Conservation (phyloP, 2,329 filamentous ascomycete genomes). For the Aureobasidium lini region DNA sequence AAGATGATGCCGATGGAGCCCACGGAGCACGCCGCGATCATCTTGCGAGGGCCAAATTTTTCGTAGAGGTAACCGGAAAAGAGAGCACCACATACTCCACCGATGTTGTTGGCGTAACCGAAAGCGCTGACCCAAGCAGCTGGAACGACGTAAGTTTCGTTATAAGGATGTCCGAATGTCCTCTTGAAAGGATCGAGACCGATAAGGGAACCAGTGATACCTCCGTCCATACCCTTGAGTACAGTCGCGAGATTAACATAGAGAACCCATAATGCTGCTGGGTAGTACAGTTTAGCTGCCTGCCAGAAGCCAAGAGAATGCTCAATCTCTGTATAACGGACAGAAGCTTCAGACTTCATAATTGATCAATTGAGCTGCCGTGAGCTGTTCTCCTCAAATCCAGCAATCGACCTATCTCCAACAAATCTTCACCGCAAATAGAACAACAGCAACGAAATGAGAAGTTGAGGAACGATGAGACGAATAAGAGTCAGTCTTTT, state of each 20-base stretch:
- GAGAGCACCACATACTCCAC: background rate
- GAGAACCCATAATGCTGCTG: slow-evolving; percentile 9
- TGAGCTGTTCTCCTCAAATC: background rate
- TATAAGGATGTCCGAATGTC: background rate
- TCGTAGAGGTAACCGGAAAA: slow-evolving; percentile 7
- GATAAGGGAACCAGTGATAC: slow-evolving; percentile 7
- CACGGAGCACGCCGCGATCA: slow-evolving; percentile 10
- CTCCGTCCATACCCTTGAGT: slow-evolving; percentile 10
- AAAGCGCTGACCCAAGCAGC: slow-evolving; percentile 14
- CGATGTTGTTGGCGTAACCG: slow-evolving; percentile 12
- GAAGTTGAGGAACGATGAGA: background rate
- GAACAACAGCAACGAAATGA: background rate
- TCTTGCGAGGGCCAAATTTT: slow-evolving; percentile 8
- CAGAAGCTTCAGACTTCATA: slow-evolving; percentile 4
- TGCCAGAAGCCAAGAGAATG: slow-evolving; percentile 7
- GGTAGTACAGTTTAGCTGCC: slow-evolving; percentile 11
- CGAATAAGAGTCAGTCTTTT: background rate
- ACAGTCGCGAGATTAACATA: slow-evolving; percentile 6
- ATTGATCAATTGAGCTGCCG: background rate
- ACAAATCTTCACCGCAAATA: background rate
- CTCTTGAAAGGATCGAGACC: slow-evolving; percentile 10
- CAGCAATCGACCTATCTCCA: no score
- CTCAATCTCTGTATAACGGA: slow-evolving; percentile 1
- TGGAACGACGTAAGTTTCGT: slow-evolving; percentile 8
- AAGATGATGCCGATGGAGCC: background rate